These are phyloP conservation scores for Ophiostoma triangulosporum DNA, from an alignment of 2,329 filamentous ascomycete genomes.

Conservation along the genomic window DNA sequence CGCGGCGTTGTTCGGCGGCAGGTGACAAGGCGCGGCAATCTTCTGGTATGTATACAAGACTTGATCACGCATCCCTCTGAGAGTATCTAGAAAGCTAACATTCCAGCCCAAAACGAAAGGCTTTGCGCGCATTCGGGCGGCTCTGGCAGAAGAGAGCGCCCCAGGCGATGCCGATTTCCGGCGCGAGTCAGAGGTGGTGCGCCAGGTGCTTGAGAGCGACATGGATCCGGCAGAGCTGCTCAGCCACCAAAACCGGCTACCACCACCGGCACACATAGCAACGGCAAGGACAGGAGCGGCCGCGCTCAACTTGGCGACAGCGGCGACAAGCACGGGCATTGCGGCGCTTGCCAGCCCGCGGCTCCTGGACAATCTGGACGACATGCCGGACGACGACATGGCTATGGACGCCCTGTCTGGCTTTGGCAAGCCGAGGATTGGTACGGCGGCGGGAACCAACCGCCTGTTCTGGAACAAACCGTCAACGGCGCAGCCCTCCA, in stretches of 20 bases:
- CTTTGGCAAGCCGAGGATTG: constrained; percentile 57
- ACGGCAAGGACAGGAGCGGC: background rate
- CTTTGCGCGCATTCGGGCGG: constrained; percentile 84
- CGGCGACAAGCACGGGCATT: background rate
- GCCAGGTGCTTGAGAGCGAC: constrained; percentile 86
- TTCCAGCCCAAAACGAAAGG: constrained; percentile 77
- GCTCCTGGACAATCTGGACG: constrained; percentile 45
- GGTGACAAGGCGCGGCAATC: constrained; percentile 76
- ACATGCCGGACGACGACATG: constrained; percentile 55
- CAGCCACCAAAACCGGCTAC: constrained; percentile 2
- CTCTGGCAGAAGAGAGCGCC: constrained; percentile 73
- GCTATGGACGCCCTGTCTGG: constrained; percentile 37
- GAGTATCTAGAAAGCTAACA: constrained; percentile 27
- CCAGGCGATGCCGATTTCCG: constrained; percentile 81
- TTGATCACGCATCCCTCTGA: too few relatives aligned
- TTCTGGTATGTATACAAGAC: constrained; percentile 33
- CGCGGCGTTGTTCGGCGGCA: constrained; percentile 68
- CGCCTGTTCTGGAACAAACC: constrained; percentile 58
- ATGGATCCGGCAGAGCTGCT: constrained; percentile 37
- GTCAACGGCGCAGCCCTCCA: constrained; percentile 28
- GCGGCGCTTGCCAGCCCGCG: constrained; percentile 43
- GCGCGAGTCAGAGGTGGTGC: constrained; percentile 88
- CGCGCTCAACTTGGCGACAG: background rate
- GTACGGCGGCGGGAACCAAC: constrained; percentile 58
- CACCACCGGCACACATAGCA: constrained; percentile 13